These are phyloP conservation scores for Amanita rimosa DNA, from an alignment of 768 basidiomycete genomes.

Conservation along the genomic window DNA sequence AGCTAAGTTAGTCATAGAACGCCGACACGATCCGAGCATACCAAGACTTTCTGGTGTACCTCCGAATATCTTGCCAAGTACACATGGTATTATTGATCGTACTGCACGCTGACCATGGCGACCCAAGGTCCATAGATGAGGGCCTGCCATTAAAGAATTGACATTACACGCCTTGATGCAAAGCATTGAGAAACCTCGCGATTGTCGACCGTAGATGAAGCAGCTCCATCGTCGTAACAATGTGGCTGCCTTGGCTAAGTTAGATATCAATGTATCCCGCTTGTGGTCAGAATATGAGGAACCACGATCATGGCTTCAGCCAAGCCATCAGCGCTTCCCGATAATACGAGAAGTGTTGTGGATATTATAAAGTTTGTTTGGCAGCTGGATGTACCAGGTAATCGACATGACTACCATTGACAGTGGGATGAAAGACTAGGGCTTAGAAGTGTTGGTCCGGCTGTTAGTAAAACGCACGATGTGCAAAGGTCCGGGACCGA, in stretches of 20 bases:
- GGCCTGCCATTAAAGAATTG: background rate
- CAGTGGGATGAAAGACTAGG: background rate
- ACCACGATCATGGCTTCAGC: background rate
- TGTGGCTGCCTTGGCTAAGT: too few species aligned
- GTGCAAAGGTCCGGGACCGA: background rate
- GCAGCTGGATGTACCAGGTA: background rate
- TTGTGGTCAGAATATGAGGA: too few species aligned
- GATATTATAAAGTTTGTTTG: background rate
- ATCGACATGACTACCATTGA: background rate
- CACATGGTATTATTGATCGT: background rate
- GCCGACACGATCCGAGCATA: conserved; percentile 3
- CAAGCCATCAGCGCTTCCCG: background rate
- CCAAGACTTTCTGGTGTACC: conserved; percentile 1
- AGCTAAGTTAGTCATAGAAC: conserved; percentile 3
- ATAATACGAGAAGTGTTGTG: background rate
- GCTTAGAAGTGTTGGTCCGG: background rate
- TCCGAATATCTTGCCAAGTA: background rate
- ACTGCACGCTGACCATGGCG: background rate
- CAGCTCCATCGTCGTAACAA: background rate
- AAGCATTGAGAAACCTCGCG: background rate
- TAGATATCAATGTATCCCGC: too few species aligned
- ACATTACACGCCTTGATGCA: background rate
- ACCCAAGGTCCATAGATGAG: background rate
- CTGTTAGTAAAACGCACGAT: background rate
- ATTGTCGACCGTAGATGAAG: background rate